Conservation (phyloP, 495 filamentous ascomycete species). For the Lasiosphaeris hirsuta region DNA sequence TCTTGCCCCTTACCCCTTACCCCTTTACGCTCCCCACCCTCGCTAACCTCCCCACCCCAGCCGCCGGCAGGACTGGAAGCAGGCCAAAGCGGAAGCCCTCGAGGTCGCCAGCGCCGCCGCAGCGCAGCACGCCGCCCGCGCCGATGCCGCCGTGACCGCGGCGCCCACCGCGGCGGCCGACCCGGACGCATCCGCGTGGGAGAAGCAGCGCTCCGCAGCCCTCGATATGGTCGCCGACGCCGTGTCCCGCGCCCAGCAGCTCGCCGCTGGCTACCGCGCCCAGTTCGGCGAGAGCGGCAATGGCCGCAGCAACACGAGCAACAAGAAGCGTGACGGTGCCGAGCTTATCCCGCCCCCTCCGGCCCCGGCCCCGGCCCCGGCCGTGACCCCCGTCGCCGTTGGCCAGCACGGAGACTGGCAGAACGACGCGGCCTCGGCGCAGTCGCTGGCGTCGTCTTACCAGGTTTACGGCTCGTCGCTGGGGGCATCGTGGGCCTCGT, state of each 20-base stretch:
- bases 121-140: no score
- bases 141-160: not conserved
- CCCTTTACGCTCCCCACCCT: not conserved
- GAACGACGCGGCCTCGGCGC: constrained; percentile 4
- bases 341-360: not conserved
- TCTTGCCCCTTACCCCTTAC: not conserved
- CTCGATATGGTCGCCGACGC: constrained; percentile 3
- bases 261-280: not conserved
- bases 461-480: constrained; percentile 1
- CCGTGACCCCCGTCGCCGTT: no score
- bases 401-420: not conserved
- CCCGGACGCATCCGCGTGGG: not conserved
- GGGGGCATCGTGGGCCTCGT: not conserved
- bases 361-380: not conserved
- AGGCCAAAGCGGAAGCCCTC: not conserved
- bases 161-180: not conserved
- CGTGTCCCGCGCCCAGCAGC: not conserved
- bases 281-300: not conserved
- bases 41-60: not conserved
- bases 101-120: not conserved
- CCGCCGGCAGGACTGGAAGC: not conserved
- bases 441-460: not conserved
- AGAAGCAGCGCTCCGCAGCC: not conserved
- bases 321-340: not conserved
- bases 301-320: not conserved